These are phyloP conservation scores for Trichothecium sympodiale DNA, from an alignment of 2,329 filamentous ascomycete species.

Conservation along the genomic window DNA sequence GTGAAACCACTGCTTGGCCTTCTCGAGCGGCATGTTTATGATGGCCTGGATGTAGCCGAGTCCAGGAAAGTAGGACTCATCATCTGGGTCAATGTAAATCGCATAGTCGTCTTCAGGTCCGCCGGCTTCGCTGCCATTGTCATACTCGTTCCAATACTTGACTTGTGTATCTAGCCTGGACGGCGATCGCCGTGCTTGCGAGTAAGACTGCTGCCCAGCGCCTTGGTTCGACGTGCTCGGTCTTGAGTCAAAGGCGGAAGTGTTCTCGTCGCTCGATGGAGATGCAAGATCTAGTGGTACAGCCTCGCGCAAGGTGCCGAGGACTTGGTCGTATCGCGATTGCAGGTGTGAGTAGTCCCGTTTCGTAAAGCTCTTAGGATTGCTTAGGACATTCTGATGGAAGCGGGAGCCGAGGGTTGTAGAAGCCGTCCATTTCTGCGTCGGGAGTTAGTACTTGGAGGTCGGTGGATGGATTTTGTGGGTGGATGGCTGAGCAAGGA, in stretches of 20 bases:
- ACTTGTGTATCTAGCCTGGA: constrained; percentile 16
- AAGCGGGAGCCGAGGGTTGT: constrained; percentile 53
- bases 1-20: constrained; percentile 39
- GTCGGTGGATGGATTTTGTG: not conserved
- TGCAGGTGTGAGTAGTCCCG: constrained; percentile 48
- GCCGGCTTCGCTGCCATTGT: constrained; percentile 61
- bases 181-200: not conserved
- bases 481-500: not conserved
- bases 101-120: constrained; percentile 53
- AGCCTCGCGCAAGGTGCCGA: constrained; percentile 33
- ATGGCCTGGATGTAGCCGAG: constrained; percentile 47
- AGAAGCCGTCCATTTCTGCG: constrained; percentile 71
- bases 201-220: not conserved
- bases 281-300: constrained; percentile 17
- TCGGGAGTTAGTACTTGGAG: not conserved
- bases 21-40: constrained; percentile 36
- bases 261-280: constrained; percentile 20
- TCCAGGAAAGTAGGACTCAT: constrained; percentile 48
- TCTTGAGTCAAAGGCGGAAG: constrained; percentile 21
- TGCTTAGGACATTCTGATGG: constrained; percentile 51
- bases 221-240: not conserved
- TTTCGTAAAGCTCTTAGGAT: constrained; percentile 61
- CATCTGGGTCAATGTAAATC: constrained; percentile 65
- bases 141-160: constrained; percentile 80
- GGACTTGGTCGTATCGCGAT: constrained; percentile 38